These are phyloP conservation scores for Microbotryomycetes sp. DNA, from an alignment of 1,284 basidiomycete species.

Conservation along the genomic window DNA sequence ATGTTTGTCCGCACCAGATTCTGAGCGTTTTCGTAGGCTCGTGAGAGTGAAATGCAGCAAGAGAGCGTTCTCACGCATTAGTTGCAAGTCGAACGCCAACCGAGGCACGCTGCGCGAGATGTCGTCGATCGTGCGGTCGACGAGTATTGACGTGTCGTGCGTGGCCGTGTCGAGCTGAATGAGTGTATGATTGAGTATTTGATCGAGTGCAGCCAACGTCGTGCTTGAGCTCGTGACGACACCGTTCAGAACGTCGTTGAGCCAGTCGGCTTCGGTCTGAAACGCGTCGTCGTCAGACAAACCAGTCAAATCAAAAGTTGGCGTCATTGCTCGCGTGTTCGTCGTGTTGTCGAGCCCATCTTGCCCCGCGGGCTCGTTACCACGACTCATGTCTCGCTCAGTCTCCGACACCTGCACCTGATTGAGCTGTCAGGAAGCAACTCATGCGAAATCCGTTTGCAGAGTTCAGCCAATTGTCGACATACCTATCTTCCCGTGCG, in stretches of 20 bases:
- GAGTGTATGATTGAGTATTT: constrained; percentile 63
- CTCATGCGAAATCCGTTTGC: too few species aligned
- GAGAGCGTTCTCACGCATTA: constrained; percentile 82
- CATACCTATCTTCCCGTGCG: too few species aligned
- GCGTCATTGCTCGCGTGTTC: background rate
- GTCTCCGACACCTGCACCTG: too few species aligned
- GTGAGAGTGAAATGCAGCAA: constrained; percentile 53
- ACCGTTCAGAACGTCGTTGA: constrained; percentile 20
- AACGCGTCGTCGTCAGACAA: constrained; percentile 3
- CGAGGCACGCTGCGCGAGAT: constrained; percentile 80
- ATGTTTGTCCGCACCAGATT: constrained; percentile 33
- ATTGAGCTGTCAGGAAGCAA: too few species aligned
- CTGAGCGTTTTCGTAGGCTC: constrained; percentile 34
- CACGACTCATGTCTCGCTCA: background rate
- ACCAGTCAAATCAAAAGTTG: background rate
- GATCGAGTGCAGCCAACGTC: constrained; percentile 60
- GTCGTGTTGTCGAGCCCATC: background rate
- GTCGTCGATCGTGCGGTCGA: constrained; percentile 82
- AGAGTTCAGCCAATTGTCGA: too few species aligned
- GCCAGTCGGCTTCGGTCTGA: constrained; percentile 26
- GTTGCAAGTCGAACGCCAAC: constrained; percentile 85
- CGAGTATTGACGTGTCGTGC: constrained; percentile 73
- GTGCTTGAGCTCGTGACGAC: background rate
- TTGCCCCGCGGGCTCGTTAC: background rate
- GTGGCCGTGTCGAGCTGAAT: constrained; percentile 70